A percentile compares a stretch with the other conserved stretches of the same genome.
These are phyloP conservation scores for Corymbia calophylla DNA, from an alignment of 441 rosid genomes.

Conservation along the genomic window DNA sequence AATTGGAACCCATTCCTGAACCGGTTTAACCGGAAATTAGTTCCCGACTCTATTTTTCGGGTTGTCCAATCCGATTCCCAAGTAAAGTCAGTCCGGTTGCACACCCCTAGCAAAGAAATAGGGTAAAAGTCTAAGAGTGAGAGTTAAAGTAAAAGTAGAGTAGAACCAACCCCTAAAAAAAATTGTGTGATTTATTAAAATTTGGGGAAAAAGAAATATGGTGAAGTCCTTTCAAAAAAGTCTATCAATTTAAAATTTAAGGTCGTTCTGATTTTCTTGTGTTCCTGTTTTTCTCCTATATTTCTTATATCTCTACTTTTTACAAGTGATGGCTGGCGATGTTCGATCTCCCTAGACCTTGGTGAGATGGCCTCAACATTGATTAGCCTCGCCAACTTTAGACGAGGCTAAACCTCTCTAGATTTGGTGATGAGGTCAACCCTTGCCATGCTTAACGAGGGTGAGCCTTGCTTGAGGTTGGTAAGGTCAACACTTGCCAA, in stretches of 20 bases:
- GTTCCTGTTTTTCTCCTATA: not conserved
- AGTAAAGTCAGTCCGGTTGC: too few relatives aligned
- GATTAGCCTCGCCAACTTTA: fast-evolving
- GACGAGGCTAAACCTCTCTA: not conserved
- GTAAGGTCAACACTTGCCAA: not conserved
- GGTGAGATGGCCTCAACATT: not conserved
- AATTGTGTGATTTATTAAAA: not conserved
- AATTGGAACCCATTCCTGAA: too few relatives aligned
- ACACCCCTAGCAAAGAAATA: too few relatives aligned
- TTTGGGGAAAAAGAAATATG: not conserved
- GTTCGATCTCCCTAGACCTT: too few relatives aligned
- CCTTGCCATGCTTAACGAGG: not conserved
- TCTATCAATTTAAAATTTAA: not conserved
- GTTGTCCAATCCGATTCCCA: too few relatives aligned
- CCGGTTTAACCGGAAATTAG: too few relatives aligned
- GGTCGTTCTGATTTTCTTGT: not conserved
- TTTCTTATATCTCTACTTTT: not conserved
- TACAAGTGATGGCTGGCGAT: not conserved
- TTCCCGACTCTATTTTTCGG: too few relatives aligned
- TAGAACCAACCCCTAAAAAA: too few relatives aligned
- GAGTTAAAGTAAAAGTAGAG: too few relatives aligned
- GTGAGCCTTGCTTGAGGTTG: not conserved
- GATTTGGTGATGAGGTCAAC: fast-evolving
- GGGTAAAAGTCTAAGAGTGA: too few relatives aligned
- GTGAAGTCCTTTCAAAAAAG: not conserved